A percentile compares a stretch with the other conserved stretches of the same genome.
Conservation (phyloP, 768 basidiomycete species). For the Plicaturopsis crispa region DNA sequence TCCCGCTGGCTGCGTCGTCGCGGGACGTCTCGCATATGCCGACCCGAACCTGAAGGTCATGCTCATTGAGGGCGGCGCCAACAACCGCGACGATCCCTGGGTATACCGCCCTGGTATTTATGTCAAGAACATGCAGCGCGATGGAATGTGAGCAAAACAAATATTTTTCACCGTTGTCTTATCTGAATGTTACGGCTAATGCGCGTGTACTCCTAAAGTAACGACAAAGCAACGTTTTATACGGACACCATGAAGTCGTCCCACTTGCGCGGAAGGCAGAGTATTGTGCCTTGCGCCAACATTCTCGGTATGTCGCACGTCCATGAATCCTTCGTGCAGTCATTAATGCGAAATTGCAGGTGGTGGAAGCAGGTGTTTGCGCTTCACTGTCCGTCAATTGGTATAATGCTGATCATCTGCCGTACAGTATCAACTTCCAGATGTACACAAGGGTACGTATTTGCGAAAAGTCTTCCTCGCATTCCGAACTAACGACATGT, state of each 20-base stretch:
- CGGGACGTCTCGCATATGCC: constrained; percentile 62
- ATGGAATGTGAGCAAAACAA: constrained; percentile 58
- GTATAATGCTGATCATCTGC: not conserved
- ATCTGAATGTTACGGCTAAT: not conserved
- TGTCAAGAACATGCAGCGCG: constrained; percentile 63
- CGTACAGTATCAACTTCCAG: constrained; percentile 65
- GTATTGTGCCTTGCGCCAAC: constrained; percentile 57
- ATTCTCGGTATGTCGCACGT: too few relatives aligned
- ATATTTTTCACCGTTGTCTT: too few relatives aligned
- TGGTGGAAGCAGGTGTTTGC: constrained; percentile 45
- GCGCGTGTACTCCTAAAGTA: constrained; percentile 26
- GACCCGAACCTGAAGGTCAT: constrained; percentile 70
- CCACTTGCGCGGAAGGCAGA: constrained; percentile 52
- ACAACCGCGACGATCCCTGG: constrained; percentile 71
- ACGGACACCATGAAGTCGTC: constrained; percentile 50
- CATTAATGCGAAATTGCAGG: constrained; percentile 20
- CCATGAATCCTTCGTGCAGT: constrained; percentile 43
- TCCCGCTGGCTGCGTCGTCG: constrained; percentile 45
- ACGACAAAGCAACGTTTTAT: constrained; percentile 72
- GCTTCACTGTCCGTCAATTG: not conserved
- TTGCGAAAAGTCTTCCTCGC: not conserved
- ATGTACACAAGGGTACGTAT: constrained; percentile 58
- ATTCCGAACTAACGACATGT: constrained; percentile 1
- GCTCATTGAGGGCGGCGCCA: constrained; percentile 67
- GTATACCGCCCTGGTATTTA: constrained; percentile 68